phyloP scores from a whole-genome alignment of 768 basidiomycete species.

The Suillus ampliporus region DNA sequence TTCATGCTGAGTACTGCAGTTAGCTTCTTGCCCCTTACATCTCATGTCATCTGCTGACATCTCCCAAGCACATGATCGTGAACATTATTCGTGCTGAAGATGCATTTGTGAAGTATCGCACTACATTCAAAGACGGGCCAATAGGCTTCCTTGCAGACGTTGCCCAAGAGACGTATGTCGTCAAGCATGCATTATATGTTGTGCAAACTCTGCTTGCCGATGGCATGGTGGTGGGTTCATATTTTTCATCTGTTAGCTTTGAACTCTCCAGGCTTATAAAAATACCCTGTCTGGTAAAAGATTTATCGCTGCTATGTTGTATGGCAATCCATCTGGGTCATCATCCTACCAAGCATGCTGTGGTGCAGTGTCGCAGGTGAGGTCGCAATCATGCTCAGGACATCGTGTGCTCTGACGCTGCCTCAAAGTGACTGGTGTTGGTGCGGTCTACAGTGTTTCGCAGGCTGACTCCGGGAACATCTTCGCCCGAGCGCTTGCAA shows the following conservation, averaged over 20 bases:
- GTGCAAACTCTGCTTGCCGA: constrained; percentile 20
- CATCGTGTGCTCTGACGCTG: not conserved
- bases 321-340: constrained; percentile 11
- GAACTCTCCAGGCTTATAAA: not conserved
- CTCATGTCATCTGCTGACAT: not conserved
- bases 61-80: constrained; percentile 3
- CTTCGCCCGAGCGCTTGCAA: constrained; percentile 2
- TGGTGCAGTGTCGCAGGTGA: constrained; percentile 13
- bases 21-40: not conserved
- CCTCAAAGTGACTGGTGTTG: not conserved
- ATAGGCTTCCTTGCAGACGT: not conserved
- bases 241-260: not conserved
- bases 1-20: constrained; percentile 9
- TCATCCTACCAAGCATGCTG: constrained; percentile 15
- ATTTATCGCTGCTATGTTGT: constrained; percentile 19
- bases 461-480: not conserved
- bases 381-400: not conserved
- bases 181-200: constrained; percentile 14
- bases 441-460: constrained; percentile 9
- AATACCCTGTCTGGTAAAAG: constrained; percentile 8
- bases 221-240: constrained; percentile 15
- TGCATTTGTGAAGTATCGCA: constrained; percentile 1
- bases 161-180: not conserved
- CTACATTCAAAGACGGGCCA: not conserved
- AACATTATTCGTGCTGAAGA: not conserved